Evolutionary conservation across 257 asterid genomes (phyloP), one percentile per base, ranked within the genome.

Genomic region (Capsicum pubescens): DNA sequence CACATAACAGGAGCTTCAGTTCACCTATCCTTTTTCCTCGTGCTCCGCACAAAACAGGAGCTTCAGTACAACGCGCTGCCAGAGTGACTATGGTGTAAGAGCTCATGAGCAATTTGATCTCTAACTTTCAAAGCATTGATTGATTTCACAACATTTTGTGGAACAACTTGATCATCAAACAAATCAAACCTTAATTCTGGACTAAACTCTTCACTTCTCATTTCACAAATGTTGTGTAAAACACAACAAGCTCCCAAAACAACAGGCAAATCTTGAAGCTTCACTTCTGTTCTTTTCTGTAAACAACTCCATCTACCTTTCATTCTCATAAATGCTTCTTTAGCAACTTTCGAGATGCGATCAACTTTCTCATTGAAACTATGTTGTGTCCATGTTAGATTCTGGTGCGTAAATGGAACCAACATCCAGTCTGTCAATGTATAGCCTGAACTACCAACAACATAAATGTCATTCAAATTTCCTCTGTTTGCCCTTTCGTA

Each of bases 191-290:
- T 87, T 86, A 90, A 71, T 16, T 94, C 97, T 14, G 86, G 69
- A 52, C 83, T 81, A 83, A 95, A 12, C 55, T 85, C 94, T 46
- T 95, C 98, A 3, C 86, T 83, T 32, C 88, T 87, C 85, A 89
- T 91, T 89, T 94, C 99, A 83, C 99, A 95, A 13, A 95, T 86
- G 19, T 95, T 95, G 60, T 95, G 97, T 90, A 95, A 69, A 5
- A 93, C 97, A 80, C 97, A 95, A 64, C 98, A 94, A 1, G 99
- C 99, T 3, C 94, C 97, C 9, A 95, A 92, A 1, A 95, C 93
- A 39, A 92, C 88, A 3, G 98, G 99, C 90, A 95, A 77, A 77
- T 95, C 98, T 79, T 90, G 94, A 16, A 93, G 94, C 78, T 95
- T 95, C 87, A 94, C 93, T 86, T 95, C 99, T 0, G 97, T 94